A percentile compares a stretch with the other conserved stretches of the same genome.
Conservation (phyloP, 768 basidiomycete species). For the Suillus americanus region DNA sequence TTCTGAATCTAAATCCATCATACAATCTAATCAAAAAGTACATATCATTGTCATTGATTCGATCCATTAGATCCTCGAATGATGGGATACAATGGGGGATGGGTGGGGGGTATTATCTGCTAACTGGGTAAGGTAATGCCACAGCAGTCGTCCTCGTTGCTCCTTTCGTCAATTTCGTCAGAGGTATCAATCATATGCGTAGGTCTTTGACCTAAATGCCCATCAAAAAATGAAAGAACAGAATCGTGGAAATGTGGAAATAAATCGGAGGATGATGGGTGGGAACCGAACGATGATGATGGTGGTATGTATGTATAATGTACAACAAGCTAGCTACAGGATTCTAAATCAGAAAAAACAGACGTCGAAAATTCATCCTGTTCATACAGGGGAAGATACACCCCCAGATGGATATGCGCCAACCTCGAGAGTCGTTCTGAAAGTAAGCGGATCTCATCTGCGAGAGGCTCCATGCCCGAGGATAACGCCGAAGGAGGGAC, state of each 20-base stretch:
- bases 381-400: slow-evolving; percentile 78
- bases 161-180: slow-evolving; percentile 3
- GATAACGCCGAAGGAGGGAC: slow-evolving; percentile 25
- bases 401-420: slow-evolving; percentile 70
- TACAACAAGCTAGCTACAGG: slow-evolving; percentile 1
- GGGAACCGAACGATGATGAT: neutral
- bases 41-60: neutral
- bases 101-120: slow-evolving; percentile 2
- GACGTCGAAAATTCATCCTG: slow-evolving; percentile 51
- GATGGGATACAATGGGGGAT: neutral
- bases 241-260: neutral
- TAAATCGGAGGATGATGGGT: neutral
- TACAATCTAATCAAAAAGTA: neutral
- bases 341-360: neutral
- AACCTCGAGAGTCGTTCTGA: slow-evolving; percentile 72
- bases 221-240: slow-evolving; percentile 6
- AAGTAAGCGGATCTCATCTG: slow-evolving; percentile 63
- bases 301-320: slow-evolving; percentile 2
- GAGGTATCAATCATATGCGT: neutral
- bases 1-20: slow-evolving; percentile 1
- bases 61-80: neutral
- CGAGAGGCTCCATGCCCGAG: slow-evolving; percentile 71
- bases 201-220: neutral
- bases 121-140: neutral
- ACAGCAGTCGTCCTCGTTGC: neutral